Base-by-base conservation (phyloP, 1,284 basidiomycete species). In the Erythrobasidium hasegawianum region DNA sequence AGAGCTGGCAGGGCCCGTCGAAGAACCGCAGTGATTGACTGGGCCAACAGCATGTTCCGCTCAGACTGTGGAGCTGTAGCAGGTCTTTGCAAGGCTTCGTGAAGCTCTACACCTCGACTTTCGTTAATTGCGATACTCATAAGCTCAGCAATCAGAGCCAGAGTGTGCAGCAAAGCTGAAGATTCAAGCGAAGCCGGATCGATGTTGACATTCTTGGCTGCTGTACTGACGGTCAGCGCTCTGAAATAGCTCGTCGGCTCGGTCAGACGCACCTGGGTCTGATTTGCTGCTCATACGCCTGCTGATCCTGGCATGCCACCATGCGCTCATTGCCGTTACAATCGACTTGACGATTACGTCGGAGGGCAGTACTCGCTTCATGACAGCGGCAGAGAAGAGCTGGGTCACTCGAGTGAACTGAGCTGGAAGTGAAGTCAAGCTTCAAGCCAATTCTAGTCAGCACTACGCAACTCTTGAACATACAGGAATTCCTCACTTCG, bases 1-100 rank as follows among this genome's bases (percentile, higher is more conserved):
- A 97, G 79, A 4, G 90, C 86, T 1, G 94, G 92, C 2, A 98
- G 80, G 10, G 87, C 88, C 33, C 95, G 83, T 29, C 94, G 83
- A 67, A 97, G 87, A 8, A 85, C 84, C 0, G 91, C 91, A 0
- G 88, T 88, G 74, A 97, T 94, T 39, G 84, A 82, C 73, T 87
- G 86, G 5, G 89, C 59, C 33, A 62, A 33, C 7, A 57, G 24
- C 66, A 57, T 61, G 49, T 18, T 57, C 9, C 40, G 43, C 55
- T 60, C 66, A 20, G 49, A 49, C n/a, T 45, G 24, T 9, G 66
- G 18, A 47, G 59, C 62, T 33, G 27, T 24, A 29, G 58, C 16
- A 5, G 47, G 26, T 24, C 38, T 38, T 27, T 38, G 43, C 11
- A 33, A 47, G 22, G 41, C 27, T 22, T 56, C 52, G 20, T 18